These are phyloP conservation scores for Aspergillus affinis DNA, from an alignment of 495 filamentous ascomycete genomes.

Conservation along the genomic window DNA sequence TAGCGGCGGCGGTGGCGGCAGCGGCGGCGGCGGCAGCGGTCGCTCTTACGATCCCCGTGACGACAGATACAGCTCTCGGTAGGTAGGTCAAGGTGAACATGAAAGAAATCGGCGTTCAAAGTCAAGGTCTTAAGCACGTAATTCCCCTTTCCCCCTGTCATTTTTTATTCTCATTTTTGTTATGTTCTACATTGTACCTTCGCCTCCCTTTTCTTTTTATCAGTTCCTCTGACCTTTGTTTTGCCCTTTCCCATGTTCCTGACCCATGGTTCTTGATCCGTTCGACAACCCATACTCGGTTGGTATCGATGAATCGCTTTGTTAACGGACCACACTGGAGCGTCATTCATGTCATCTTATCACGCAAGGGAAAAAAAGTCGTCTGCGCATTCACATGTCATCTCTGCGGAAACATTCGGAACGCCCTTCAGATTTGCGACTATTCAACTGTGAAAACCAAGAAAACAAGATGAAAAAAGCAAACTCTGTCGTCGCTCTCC, in stretches of 20 bases:
- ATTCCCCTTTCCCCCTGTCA: slow-evolving; percentile 13
- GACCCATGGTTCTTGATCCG: slow-evolving; percentile 29
- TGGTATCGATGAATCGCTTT: slow-evolving; percentile 26
- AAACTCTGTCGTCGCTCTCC: slow-evolving; percentile 37
- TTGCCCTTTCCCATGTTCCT: slow-evolving; percentile 21
- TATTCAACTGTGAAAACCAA: slow-evolving; percentile 28
- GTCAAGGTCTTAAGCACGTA: slow-evolving; percentile 14
- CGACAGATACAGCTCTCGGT: slow-evolving; percentile 47
- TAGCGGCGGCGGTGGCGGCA: neutral
- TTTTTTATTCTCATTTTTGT: slow-evolving; percentile 10
- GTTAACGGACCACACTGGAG: slow-evolving; percentile 37
- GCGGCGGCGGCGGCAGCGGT: slow-evolving; percentile 36
- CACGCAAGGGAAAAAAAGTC: slow-evolving; percentile 23
- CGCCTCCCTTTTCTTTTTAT: slow-evolving; percentile 9
- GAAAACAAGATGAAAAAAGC: slow-evolving; percentile 12
- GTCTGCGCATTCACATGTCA: slow-evolving; percentile 34
- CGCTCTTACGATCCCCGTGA: slow-evolving; percentile 54
- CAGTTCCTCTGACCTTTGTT: slow-evolving; percentile 16
- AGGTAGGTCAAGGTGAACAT: slow-evolving; percentile 23
- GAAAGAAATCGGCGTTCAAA: slow-evolving; percentile 10
- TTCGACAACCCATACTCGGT: slow-evolving; percentile 22
- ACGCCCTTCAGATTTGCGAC: slow-evolving; percentile 35
- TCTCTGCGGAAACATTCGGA: slow-evolving; percentile 32
- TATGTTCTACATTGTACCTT: neutral
- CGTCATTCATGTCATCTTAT: slow-evolving; percentile 36